Evolutionary conservation across 2,329 filamentous ascomycete species (phyloP).

Genomic region (Pyrenophora seminiperda): DNA sequence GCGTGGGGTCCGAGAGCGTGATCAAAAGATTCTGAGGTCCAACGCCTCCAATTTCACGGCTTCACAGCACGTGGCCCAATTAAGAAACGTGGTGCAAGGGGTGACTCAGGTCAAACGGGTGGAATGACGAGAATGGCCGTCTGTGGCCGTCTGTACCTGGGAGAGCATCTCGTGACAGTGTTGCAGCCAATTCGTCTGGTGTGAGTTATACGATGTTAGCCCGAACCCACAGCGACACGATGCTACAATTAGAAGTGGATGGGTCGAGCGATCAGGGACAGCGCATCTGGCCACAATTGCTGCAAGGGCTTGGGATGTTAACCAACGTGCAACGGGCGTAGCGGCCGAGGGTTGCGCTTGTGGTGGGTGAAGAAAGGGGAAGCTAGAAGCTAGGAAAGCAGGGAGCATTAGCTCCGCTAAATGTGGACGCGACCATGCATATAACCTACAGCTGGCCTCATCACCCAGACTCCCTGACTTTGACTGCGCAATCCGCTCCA

Average conservation of each 20-base stretch:
- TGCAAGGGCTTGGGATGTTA: slow-evolving; percentile 30
- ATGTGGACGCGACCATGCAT: slow-evolving; percentile 14
- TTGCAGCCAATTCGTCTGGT: slow-evolving; percentile 25
- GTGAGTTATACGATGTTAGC: slow-evolving; percentile 27
- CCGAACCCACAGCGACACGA: slow-evolving; percentile 15
- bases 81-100: slow-evolving; percentile 21
- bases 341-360: slow-evolving; percentile 16
- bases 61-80: slow-evolving; percentile 40
- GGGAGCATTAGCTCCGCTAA: slow-evolving; percentile 24
- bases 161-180: slow-evolving; percentile 31
- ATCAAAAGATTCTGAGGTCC: slow-evolving; percentile 32
- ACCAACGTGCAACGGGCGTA: slow-evolving; percentile 15
- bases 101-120: slow-evolving; percentile 24
- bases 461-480: slow-evolving; percentile 25
- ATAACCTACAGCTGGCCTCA: slow-evolving; percentile 34
- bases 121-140: slow-evolving; percentile 11
- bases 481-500: slow-evolving; percentile 18
- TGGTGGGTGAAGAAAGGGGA: slow-evolving; percentile 17
- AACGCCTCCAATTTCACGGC: slow-evolving; percentile 32
- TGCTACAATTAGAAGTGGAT: slow-evolving; percentile 34
- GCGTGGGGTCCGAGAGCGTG: slow-evolving; percentile 25
- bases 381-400: slow-evolving; percentile 16
- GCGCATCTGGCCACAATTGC: slow-evolving; percentile 10
- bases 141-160: neutral
- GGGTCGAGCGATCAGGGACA: slow-evolving; percentile 28